Base-by-base conservation (phyloP, 2,329 filamentous ascomycete species). In the Pestalotiopsis sp. region DNA sequence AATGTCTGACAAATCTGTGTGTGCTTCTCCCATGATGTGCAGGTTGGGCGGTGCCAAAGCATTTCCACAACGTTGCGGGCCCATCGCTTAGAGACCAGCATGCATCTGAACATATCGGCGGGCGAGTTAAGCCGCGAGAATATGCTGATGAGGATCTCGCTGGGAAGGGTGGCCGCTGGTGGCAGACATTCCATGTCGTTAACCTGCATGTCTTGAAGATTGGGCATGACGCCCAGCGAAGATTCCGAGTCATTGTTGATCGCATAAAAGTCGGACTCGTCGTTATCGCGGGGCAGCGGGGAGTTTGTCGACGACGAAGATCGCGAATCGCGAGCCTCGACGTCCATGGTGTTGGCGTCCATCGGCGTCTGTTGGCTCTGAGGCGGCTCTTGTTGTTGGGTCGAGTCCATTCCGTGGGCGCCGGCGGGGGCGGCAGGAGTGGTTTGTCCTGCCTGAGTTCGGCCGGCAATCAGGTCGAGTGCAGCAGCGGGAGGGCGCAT, bases 61-160 rank as follows among this genome's bases (percentile, higher is more conserved):
- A 97, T 87, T 72, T 96, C 95, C 73, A 98, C 96, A 65, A 93
- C 92, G 78, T 98, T 98, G 71, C 92, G 87, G 36, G 96, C 93
- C 96, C 96, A 99, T 71, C 92, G 90, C 80, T 94, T 95, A 77
- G 92, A 98, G n/a, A 97, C 95, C 72, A 96, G 85, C 93, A 98
- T 95, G 81, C 93, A 97, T 80, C 91, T 91, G 73, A 94, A 88
- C 74, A 98, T 87, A 77, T 99, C 95, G 59, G 85, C 83, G 2
- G 94, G 88, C 13, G 88, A 89, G 75, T 86, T 91, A 68, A 99
- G 88, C 80, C 94, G 96, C 45, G 93, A 87, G 81, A 99, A 98
- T 76, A 98, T 92, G 80, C 91, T 89, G 76, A 99, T 98, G 78
- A 98, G 90, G 70, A 99, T 92, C 84, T 99, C 96, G 79, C 95